phyloP scores from a whole-genome alignment of 192 early-diverging fungal species.

The Backusella macrospora region DNA sequence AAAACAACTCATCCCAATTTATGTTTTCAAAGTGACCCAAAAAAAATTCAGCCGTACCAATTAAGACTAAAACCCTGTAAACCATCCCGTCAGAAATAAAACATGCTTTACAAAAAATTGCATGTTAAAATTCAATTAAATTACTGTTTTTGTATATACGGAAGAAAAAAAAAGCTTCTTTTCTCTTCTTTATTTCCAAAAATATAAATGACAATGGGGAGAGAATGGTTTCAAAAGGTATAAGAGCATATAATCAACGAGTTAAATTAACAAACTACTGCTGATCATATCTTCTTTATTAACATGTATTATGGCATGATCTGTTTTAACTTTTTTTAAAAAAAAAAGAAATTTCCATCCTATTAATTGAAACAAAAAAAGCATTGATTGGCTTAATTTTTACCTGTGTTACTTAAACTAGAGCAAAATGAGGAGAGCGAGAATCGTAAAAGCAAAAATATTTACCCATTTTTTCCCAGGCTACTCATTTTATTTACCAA shows the following conservation, averaged over 20 bases:
- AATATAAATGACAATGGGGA: no score
- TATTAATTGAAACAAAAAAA: neutral
- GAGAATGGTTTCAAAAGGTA: no score
- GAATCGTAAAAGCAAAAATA: neutral
- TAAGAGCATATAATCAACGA: no score
- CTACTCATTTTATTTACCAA: neutral
- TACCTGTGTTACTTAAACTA: neutral
- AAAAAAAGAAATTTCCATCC: neutral
- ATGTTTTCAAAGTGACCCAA: no score
- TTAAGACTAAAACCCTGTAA: no score
- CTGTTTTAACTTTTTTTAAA: neutral
- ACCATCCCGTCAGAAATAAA: neutral
- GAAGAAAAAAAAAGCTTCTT: neutral
- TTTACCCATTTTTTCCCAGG: conserved; percentile 6
- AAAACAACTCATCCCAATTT: no score
- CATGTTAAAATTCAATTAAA: neutral
- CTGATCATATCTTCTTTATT: no score
- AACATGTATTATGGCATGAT: no score
- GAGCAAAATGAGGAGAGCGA: neutral
- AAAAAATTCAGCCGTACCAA: no score
- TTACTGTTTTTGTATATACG: neutral
- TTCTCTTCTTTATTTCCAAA: no score
- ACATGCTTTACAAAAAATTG: neutral
- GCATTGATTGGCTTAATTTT: neutral
- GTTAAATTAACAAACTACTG: no score